Evolutionary conservation across 306 rosid species (phyloP).

Genomic region (Hippophae tibetana): DNA sequence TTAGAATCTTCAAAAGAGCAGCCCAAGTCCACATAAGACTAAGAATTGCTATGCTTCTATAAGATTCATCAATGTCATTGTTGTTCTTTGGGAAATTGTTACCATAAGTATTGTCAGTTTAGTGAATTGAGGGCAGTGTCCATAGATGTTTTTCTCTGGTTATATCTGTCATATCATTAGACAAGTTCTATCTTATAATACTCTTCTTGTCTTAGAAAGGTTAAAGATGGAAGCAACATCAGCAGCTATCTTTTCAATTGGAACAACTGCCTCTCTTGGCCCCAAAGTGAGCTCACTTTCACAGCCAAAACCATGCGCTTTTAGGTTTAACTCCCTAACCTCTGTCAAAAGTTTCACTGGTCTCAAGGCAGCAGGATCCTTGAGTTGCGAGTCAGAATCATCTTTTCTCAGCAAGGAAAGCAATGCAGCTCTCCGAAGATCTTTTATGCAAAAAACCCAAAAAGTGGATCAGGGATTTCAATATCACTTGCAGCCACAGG

Average conservation of each 20-base stretch:
- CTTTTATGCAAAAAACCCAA: slow-evolving; percentile 39
- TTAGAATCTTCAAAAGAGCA: too few species aligned
- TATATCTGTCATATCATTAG: too few species aligned
- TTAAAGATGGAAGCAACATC: slow-evolving; percentile 49
- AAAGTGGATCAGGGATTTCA: slow-evolving; percentile 20
- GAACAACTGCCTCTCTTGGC: slow-evolving; percentile 29
- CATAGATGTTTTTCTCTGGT: too few species aligned
- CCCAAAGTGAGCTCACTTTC: slow-evolving; percentile 37
- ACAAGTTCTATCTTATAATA: too few species aligned
- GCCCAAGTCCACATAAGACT: too few species aligned
- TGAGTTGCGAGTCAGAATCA: slow-evolving; percentile 29
- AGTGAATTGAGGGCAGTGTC: too few species aligned
- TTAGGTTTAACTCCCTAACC: slow-evolving; percentile 34
- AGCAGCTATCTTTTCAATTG: slow-evolving; percentile 42
- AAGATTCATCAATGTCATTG: too few species aligned
- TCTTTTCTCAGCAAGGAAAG: slow-evolving; percentile 46
- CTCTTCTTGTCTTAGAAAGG: too few species aligned
- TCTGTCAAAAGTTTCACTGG: slow-evolving; percentile 44
- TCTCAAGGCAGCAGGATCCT: slow-evolving; percentile 39
- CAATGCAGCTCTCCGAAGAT: slow-evolving; percentile 31
- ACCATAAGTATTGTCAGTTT: too few species aligned
- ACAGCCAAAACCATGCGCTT: slow-evolving; percentile 31
- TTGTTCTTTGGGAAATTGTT: too few species aligned
- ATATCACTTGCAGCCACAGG: slow-evolving; percentile 45
- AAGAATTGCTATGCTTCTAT: too few species aligned